Percentiles rank a stretch among this genome's conserved stretches.
Evolutionary conservation across 108 stramenopile genomes (phyloP).

Genomic region (Discostella pseudostelligera): DNA sequence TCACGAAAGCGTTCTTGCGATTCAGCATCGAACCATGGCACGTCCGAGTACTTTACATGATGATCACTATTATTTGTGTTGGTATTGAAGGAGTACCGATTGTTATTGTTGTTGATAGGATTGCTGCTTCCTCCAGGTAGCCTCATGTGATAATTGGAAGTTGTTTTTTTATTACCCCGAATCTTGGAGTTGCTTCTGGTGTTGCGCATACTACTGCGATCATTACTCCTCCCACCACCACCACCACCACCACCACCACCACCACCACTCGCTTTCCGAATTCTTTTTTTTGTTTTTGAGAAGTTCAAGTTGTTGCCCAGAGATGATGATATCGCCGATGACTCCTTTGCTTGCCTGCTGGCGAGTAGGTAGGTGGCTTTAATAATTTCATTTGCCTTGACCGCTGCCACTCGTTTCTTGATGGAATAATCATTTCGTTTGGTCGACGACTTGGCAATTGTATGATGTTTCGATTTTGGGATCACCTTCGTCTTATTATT

Average conservation of each 20-base stretch:
- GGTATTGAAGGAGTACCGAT: neutral
- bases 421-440: constrained; percentile 4
- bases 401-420: constrained; percentile 13
- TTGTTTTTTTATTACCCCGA: neutral
- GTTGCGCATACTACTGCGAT: no score
- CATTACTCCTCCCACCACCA: neutral
- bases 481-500: neutral
- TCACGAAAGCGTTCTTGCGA: no score
- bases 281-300: neutral
- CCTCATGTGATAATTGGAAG: neutral
- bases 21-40: no score
- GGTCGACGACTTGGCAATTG: no score
- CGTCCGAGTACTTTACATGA: neutral
- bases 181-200: neutral
- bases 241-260: neutral
- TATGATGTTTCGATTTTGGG: neutral
- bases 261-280: no score
- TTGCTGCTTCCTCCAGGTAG: no score
- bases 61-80: neutral
- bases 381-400: neutral
- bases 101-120: no score
- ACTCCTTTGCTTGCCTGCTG: no score
- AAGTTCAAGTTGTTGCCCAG: no score
- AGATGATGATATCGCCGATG: no score
- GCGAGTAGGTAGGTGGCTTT: no score